Conservation (phyloP, 2,329 filamentous ascomycete genomes). For the Daldinia eschscholtzii region DNA sequence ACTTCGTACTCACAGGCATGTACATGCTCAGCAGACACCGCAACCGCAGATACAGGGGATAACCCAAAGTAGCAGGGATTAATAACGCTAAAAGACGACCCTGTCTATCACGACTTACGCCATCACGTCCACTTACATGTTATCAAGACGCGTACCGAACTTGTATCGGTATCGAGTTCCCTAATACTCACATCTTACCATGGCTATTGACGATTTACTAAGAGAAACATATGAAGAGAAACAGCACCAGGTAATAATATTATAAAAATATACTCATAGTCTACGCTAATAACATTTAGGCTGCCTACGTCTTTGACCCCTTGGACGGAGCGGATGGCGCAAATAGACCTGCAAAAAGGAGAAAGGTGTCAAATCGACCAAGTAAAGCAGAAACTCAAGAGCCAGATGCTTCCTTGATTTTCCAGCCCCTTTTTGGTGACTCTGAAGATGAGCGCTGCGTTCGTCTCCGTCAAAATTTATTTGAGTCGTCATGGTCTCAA, state of each 20-base stretch:
- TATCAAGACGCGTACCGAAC: slow-evolving; percentile 31
- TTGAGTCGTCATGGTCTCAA: slow-evolving; percentile 72
- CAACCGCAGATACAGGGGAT: slow-evolving; percentile 7
- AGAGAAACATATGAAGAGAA: slow-evolving; percentile 49
- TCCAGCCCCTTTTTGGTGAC: slow-evolving; percentile 70
- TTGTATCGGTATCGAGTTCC: neutral
- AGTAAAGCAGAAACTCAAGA: slow-evolving; percentile 40
- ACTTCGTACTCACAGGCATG: too few relatives aligned
- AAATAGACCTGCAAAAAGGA: slow-evolving; percentile 67
- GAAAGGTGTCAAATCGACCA: slow-evolving; percentile 63
- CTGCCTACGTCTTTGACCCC: slow-evolving; percentile 73
- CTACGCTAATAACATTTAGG: slow-evolving; percentile 56
- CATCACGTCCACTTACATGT: slow-evolving; percentile 26
- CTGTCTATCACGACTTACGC: slow-evolving; percentile 7
- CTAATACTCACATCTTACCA: slow-evolving; percentile 32
- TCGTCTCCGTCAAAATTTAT: slow-evolving; percentile 69
- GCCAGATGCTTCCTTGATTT: slow-evolving; percentile 31
- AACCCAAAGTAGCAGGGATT: slow-evolving; percentile 21
- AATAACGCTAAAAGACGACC: slow-evolving; percentile 19
- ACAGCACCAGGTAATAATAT: slow-evolving; percentile 48
- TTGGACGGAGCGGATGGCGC: slow-evolving; percentile 53
- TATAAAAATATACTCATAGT: neutral
- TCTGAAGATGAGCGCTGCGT: slow-evolving; percentile 64
- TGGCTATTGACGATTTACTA: slow-evolving; percentile 46
- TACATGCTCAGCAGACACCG: neutral